A percentile compares a stretch with the other conserved stretches of the same genome.
phyloP scores from a whole-genome alignment of 208 protist genomes.

The Leishmania guyanensis region DNA sequence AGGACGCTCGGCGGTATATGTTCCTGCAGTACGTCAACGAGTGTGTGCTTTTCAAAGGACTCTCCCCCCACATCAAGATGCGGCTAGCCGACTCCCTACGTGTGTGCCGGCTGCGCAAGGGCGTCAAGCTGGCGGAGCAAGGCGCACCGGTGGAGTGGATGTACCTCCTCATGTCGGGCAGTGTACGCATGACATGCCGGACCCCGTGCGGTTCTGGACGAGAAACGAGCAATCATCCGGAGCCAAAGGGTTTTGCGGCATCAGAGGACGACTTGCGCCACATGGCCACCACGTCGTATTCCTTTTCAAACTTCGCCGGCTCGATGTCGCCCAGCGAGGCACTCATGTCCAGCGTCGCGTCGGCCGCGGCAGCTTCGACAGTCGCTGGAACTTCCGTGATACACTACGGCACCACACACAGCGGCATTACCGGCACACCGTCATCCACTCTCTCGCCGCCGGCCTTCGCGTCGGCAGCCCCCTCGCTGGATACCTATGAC shows the following conservation, averaged over 20 bases:
- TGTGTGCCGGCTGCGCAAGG: slow-evolving; percentile 50
- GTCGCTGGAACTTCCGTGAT: background rate
- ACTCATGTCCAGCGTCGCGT: background rate
- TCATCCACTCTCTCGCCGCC: background rate
- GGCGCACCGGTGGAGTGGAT: slow-evolving; percentile 73
- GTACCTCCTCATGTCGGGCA: slow-evolving; percentile 78
- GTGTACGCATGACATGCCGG: slow-evolving; percentile 38
- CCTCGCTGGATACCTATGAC: background rate
- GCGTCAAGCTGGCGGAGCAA: slow-evolving; percentile 40
- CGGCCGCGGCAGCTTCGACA: background rate
- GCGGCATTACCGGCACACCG: background rate
- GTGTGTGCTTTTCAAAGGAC: slow-evolving; percentile 43
- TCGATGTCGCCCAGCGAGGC: slow-evolving; percentile 5
- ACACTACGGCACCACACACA: background rate
- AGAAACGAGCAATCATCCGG: background rate
- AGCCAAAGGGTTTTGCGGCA: background rate
- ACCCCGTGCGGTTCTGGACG: background rate
- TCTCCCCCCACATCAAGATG: slow-evolving; percentile 43
- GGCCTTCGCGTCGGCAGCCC: no score
- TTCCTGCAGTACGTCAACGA: slow-evolving; percentile 66
- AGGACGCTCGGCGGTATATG: slow-evolving; percentile 41
- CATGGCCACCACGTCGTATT: background rate
- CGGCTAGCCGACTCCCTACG: slow-evolving; percentile 64
- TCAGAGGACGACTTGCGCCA: background rate
- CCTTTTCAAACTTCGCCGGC: background rate